These are phyloP conservation scores for Nitzschia inconspicua DNA, from an alignment of 108 stramenopile species.

Conservation along the genomic window DNA sequence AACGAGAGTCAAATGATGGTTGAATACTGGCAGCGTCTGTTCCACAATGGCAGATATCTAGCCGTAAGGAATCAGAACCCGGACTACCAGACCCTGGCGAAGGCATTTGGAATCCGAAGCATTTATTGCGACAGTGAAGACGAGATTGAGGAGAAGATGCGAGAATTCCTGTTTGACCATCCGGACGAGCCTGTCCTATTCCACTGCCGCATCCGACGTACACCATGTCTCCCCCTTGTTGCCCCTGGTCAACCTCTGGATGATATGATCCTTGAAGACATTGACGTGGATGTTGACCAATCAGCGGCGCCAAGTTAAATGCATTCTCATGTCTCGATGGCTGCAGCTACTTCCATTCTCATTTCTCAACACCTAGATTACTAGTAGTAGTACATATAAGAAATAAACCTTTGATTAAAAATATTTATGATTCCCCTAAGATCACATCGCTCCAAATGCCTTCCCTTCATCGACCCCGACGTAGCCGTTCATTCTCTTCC, in stretches of 20 bases:
- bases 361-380: no score
- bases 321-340: no score
- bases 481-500: constrained; percentile 32
- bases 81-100: constrained; percentile 68
- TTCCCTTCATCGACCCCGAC: constrained; percentile 2
- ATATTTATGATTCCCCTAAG: no score
- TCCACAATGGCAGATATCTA: constrained; percentile 85
- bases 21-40: constrained; percentile 91
- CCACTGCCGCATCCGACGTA: constrained; percentile 83
- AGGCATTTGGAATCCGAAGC: constrained; percentile 77
- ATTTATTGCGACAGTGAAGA: constrained; percentile 71
- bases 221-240: constrained; percentile 84
- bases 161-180: constrained; percentile 79
- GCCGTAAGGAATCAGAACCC: constrained; percentile 85
- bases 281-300: constrained; percentile 74
- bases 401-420: no score
- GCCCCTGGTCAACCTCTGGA: constrained; percentile 85
- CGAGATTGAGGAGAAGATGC: constrained; percentile 75
- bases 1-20: constrained; percentile 95
- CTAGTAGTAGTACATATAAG: no score
- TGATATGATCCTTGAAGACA: constrained; percentile 86
- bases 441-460: no score
- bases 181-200: constrained; percentile 89
- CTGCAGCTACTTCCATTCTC: no score
- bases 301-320: constrained; percentile 80